Evolutionary conservation across 2,329 filamentous ascomycete species (phyloP).

Genomic region (Colletotrichum limetticola): DNA sequence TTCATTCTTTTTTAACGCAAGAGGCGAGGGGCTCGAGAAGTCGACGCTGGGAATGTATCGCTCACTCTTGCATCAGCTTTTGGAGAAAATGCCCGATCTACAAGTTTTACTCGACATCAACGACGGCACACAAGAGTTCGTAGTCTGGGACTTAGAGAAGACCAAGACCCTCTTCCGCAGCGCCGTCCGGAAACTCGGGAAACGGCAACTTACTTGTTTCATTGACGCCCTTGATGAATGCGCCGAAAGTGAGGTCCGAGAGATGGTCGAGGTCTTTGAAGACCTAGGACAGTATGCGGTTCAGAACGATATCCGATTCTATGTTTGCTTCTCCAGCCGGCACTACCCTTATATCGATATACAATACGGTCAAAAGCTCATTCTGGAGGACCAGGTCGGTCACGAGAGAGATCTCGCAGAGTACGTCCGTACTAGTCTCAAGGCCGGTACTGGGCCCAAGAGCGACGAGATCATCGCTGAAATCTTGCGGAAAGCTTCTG

Average conservation of each 20-base stretch:
- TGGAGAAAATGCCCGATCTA: constrained; percentile 47
- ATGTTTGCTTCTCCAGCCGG: constrained; percentile 57
- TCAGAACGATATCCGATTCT: constrained; percentile 37
- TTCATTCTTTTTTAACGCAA: constrained; percentile 34
- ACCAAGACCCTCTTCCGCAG: background rate
- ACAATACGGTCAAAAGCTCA: constrained; percentile 28
- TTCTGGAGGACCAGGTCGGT: constrained; percentile 40
- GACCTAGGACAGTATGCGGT: constrained; percentile 40
- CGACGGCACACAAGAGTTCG: background rate
- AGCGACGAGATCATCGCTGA: background rate
- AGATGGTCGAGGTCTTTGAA: constrained; percentile 57
- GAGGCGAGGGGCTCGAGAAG: constrained; percentile 50
- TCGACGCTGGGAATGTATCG: constrained; percentile 60
- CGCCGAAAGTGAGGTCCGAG: constrained; percentile 50
- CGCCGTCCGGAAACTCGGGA: constrained; percentile 15
- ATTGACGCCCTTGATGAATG: constrained; percentile 62
- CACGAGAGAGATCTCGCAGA: constrained; percentile 41
- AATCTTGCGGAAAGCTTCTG: constrained; percentile 49
- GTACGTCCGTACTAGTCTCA: constrained; percentile 36
- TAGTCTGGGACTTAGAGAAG: background rate
- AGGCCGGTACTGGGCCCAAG: fast-evolving
- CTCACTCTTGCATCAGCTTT: constrained; percentile 58
- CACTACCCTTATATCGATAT: constrained; percentile 51
- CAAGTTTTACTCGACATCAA: constrained; percentile 21
- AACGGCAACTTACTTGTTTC: constrained; percentile 38